Conservation (phyloP, 345 rosid genomes). For the Gossypium arboreum region DNA sequence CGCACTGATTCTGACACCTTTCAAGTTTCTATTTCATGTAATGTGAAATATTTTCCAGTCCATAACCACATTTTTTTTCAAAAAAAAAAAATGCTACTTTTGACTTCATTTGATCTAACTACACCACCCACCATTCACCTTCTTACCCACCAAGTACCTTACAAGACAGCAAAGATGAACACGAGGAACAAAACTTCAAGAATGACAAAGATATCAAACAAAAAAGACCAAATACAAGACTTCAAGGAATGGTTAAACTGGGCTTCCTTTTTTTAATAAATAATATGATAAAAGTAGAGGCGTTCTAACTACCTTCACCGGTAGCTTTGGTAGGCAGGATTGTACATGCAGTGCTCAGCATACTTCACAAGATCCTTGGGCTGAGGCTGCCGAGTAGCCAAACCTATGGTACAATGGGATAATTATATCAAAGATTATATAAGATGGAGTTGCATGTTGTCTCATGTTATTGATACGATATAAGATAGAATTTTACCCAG, state of each 20-base stretch:
- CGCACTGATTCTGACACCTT: not conserved
- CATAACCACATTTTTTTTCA: not conserved
- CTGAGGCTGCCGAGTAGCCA: conserved; percentile 79
- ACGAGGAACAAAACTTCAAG: not conserved
- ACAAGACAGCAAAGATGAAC: conserved; percentile 1
- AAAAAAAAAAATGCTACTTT: not conserved
- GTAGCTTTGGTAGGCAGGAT: conserved; percentile 66
- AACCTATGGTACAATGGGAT: conserved; percentile 38
- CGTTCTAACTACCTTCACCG: conserved; percentile 35
- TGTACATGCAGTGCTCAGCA: conserved; percentile 94
- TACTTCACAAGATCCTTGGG: conserved; percentile 70
- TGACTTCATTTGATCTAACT: conserved; percentile 7
- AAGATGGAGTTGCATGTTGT: not conserved
- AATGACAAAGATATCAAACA: not conserved
- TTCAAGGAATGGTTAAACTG: not conserved
- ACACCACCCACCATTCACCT: conserved; percentile 10
- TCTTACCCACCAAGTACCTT: conserved; percentile 6
- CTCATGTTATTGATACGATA: not conserved
- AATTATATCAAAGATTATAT: not conserved
- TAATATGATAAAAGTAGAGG: not conserved
- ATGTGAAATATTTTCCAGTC: not conserved
- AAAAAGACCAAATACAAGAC: not conserved
- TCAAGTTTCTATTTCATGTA: not conserved
- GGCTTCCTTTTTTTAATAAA: not conserved
- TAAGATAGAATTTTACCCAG: conserved; percentile 49